Conservation (phyloP, 1,284 basidiomycete species). For the Ganoderma resinaceum region DNA sequence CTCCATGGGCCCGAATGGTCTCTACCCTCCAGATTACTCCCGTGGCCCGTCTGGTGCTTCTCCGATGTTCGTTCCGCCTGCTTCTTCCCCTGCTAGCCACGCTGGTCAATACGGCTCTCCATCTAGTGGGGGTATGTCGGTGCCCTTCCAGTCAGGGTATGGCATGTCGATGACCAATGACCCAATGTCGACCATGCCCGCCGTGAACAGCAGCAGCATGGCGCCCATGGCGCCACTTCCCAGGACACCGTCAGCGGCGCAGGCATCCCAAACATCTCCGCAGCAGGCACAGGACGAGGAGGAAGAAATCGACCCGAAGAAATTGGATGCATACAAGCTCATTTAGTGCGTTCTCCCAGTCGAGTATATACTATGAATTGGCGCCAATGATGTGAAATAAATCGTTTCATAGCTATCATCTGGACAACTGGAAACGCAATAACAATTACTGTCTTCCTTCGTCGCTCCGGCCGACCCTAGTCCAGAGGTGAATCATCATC, state of each 20-base stretch:
- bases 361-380: neutral
- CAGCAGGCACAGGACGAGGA: conserved; percentile 43
- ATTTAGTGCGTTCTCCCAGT: conserved; percentile 61
- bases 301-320: conserved; percentile 63
- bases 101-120: conserved; percentile 46
- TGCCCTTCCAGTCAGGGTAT: conserved; percentile 59
- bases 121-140: conserved; percentile 35
- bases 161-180: conserved; percentile 65
- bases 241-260: conserved; percentile 31
- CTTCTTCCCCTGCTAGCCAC: conserved; percentile 46
- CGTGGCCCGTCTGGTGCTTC: conserved; percentile 58
- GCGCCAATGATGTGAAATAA: conserved; percentile 2
- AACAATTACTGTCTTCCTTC: conserved; percentile 87
- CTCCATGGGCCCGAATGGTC: conserved; percentile 42
- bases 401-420: conserved; percentile 65
- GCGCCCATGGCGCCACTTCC: conserved; percentile 35
- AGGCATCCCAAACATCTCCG: conserved; percentile 34
- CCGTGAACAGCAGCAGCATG: conserved; percentile 43
- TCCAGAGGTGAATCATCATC: conserved; percentile 66
- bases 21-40: conserved; percentile 60
- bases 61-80: conserved; percentile 66
- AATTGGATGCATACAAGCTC: conserved; percentile 81
- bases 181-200: conserved; percentile 55
- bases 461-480: conserved; percentile 83
- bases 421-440: conserved; percentile 86